A percentile compares a stretch with the other conserved stretches of the same genome.
Conservation (phyloP, 345 rosid species). For the Trapa incisa region DNA sequence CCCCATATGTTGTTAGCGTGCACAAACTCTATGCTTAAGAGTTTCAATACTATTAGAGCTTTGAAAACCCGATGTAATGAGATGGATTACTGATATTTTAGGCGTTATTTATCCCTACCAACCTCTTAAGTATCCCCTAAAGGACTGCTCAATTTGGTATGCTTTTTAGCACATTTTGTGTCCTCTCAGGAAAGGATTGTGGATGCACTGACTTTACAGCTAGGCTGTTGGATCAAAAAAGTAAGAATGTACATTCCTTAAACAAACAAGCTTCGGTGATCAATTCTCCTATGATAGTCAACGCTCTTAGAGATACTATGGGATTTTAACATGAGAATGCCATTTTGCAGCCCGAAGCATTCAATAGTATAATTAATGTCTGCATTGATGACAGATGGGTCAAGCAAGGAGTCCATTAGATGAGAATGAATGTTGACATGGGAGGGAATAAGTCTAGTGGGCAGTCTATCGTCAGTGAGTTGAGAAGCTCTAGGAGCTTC, state of each 20-base stretch:
- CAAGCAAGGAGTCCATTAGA: conserved; percentile 56
- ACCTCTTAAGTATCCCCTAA: conserved; percentile 50
- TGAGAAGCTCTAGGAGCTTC: no score
- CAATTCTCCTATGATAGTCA: conserved; percentile 63
- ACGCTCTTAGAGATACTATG: conserved; percentile 68
- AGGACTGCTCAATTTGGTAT: conserved; percentile 49
- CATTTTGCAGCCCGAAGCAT: conserved; percentile 61
- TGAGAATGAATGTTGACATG: conserved; percentile 19
- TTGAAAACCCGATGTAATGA: conserved; percentile 45
- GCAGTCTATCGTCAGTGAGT: no score
- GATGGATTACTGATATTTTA: conserved; percentile 65
- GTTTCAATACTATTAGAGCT: conserved; percentile 55
- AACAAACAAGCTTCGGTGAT: conserved; percentile 51
- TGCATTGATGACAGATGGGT: conserved; percentile 71
- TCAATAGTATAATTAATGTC: conserved; percentile 49
- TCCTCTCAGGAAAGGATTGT: conserved; percentile 52
- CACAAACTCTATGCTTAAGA: conserved; percentile 41
- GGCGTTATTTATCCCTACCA: conserved; percentile 41
- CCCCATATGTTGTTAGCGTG: conserved; percentile 47
- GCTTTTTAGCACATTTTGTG: conserved; percentile 36
- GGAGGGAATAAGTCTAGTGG: conserved; percentile 34
- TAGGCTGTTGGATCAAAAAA: conserved; percentile 64
- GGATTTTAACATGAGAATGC: conserved; percentile 96
- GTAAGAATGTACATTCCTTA: conserved; percentile 46
- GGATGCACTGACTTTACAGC: conserved; percentile 62